These are phyloP conservation scores for Graphilbum ipis-grandicollis DNA, from an alignment of 2,329 filamentous ascomycete species.

Conservation along the genomic window DNA sequence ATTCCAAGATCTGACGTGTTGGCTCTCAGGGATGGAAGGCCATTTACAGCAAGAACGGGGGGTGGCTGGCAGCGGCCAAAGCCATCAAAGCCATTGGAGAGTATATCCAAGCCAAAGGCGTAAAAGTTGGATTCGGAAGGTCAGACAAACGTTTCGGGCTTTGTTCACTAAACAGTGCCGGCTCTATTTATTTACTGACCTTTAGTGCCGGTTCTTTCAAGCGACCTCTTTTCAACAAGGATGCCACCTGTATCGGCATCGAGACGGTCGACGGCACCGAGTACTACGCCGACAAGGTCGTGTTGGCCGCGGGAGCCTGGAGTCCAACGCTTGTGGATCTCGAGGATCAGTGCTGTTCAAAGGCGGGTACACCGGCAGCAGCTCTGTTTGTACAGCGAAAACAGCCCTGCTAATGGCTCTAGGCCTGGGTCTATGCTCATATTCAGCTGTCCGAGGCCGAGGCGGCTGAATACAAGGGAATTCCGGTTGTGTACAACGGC, in stretches of 20 bases:
- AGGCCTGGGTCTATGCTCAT: slow-evolving; percentile 27
- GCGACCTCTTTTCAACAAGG: not conserved
- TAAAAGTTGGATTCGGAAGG: slow-evolving; percentile 2
- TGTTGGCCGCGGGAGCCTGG: slow-evolving; percentile 22
- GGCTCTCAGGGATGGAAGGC: slow-evolving; percentile 27
- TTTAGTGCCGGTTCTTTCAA: slow-evolving; percentile 2
- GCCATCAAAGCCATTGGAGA: slow-evolving; percentile 21
- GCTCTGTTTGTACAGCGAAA: not conserved
- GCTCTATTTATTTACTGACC: not conserved
- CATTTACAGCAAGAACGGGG: slow-evolving; percentile 23
- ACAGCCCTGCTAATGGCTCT: not conserved
- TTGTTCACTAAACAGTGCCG: too few species aligned
- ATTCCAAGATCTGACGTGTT: not conserved
- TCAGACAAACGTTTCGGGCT: not conserved
- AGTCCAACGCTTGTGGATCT: slow-evolving; percentile 18
- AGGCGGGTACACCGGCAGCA: slow-evolving; percentile 5
- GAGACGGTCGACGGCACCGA: slow-evolving; percentile 3
- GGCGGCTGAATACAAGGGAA: slow-evolving; percentile 20
- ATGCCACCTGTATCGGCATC: slow-evolving; percentile 1
- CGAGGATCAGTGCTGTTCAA: slow-evolving; percentile 20
- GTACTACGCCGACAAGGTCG: slow-evolving; percentile 4
- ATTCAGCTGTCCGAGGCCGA: slow-evolving; percentile 23
- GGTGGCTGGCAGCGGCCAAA: slow-evolving; percentile 20
- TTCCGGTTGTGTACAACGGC: slow-evolving; percentile 27
- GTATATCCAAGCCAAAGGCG: slow-evolving; percentile 11